Conservation (phyloP, 2,329 filamentous ascomycete genomes). For the Colletotrichum costaricense region DNA sequence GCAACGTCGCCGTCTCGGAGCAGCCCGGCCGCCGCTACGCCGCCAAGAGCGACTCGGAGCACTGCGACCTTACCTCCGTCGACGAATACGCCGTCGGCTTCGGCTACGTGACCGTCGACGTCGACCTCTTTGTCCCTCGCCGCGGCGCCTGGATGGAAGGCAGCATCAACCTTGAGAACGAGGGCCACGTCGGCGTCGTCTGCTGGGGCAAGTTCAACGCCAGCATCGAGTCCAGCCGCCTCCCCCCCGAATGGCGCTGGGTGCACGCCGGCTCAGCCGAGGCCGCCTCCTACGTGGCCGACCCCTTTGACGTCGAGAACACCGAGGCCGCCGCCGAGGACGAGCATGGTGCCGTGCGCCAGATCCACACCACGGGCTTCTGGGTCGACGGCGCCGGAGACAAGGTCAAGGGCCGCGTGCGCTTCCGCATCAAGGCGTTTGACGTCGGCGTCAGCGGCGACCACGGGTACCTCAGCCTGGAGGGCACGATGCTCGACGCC, state of each 20-base stretch:
- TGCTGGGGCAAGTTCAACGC: slow-evolving; percentile 95
- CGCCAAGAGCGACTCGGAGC: slow-evolving; percentile 60
- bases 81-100: slow-evolving; percentile 90
- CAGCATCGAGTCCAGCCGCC: slow-evolving; percentile 79
- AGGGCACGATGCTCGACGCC: slow-evolving; percentile 84
- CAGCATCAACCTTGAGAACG: slow-evolving; percentile 85
- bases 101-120: slow-evolving; percentile 88
- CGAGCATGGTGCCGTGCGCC: slow-evolving; percentile 63
- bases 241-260: slow-evolving; percentile 87
- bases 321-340: slow-evolving; percentile 55
- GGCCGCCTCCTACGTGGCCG: slow-evolving; percentile 51
- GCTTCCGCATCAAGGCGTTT: slow-evolving; percentile 86
- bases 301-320: slow-evolving; percentile 39
- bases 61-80: slow-evolving; percentile 60
- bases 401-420: slow-evolving; percentile 76
- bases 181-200: slow-evolving; percentile 88
- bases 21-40: slow-evolving; percentile 60
- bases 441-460: slow-evolving; percentile 81
- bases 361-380: slow-evolving; percentile 71
- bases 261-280: slow-evolving; percentile 64
- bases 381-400: slow-evolving; percentile 80
- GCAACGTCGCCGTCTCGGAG: slow-evolving; percentile 74
- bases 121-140: slow-evolving; percentile 83
- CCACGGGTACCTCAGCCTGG: slow-evolving; percentile 84
- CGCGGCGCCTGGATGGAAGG: slow-evolving; percentile 82